Percentiles rank a stretch among this genome's conserved stretches.
phyloP scores from a whole-genome alignment of 306 rosid species.

The Medicago lupulina region DNA sequence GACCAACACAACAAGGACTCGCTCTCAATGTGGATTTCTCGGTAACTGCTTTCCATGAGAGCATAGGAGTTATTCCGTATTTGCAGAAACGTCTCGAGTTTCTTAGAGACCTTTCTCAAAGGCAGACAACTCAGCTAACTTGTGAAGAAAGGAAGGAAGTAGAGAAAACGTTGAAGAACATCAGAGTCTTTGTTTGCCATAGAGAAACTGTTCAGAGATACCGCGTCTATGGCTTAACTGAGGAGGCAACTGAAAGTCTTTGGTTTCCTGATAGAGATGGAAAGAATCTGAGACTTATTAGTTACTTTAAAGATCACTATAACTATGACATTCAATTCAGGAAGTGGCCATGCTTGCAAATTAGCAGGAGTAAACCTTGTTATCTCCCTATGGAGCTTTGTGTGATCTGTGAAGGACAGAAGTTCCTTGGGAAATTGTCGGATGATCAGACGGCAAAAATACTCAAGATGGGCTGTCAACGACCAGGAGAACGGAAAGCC shows the following conservation, averaged over 20 bases:
- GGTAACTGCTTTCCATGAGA: constrained; percentile 93
- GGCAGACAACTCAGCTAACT: constrained; percentile 65
- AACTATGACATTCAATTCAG: constrained; percentile 87
- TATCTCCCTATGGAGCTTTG: constrained; percentile 99
- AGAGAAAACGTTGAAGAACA: constrained; percentile 85
- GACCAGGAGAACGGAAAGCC: constrained; percentile 85
- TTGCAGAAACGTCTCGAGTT: constrained; percentile 91
- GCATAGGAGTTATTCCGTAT: constrained; percentile 85
- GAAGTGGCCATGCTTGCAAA: constrained; percentile 92
- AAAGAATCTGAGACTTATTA: constrained; percentile 74
- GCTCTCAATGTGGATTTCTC: constrained; percentile 94
- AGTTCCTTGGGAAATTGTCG: constrained; percentile 87
- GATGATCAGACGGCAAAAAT: constrained; percentile 96
- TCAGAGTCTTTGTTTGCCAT: constrained; percentile 93
- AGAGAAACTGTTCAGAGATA: constrained; percentile 94
- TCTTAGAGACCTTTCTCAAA: constrained; percentile 79
- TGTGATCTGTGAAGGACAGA: constrained; percentile 96
- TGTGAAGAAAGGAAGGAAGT: constrained; percentile 82
- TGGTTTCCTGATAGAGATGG: constrained; percentile 94
- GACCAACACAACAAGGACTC: constrained; percentile 96
- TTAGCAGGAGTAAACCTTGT: constrained; percentile 91
- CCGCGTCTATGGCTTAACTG: constrained; percentile 86
- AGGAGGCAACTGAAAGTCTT: constrained; percentile 87
- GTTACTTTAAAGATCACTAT: constrained; percentile 92
- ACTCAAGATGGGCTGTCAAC: constrained; percentile 96